A percentile compares a stretch with the other conserved stretches of the same genome.
phyloP scores from a whole-genome alignment of 805 yeast species.

The Helenozyma rhizophorensis region DNA sequence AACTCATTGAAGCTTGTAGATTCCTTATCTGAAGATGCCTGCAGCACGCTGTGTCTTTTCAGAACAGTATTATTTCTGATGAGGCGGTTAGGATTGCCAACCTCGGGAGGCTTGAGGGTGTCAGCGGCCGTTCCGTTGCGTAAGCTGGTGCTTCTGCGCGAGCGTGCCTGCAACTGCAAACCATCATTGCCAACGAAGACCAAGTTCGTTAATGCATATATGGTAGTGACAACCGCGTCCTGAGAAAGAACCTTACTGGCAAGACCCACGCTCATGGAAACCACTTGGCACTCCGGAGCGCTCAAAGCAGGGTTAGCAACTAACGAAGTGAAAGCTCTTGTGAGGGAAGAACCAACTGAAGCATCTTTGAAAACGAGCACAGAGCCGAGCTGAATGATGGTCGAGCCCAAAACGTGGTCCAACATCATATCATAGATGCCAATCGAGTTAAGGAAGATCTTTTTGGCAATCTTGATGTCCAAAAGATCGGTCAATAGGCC shows the following conservation, averaged over 20 bases:
- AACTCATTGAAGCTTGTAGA: slow-evolving; percentile 21
- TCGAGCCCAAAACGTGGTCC: slow-evolving; percentile 47
- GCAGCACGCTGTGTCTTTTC: slow-evolving; percentile 4
- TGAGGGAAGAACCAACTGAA: slow-evolving; percentile 32
- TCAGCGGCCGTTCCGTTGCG: slow-evolving; percentile 13
- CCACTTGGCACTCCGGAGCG: slow-evolving; percentile 42
- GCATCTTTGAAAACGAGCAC: slow-evolving; percentile 44
- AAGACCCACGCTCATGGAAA: slow-evolving; percentile 57
- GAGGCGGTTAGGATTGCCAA: slow-evolving; percentile 9
- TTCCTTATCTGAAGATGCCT: slow-evolving; percentile 1
- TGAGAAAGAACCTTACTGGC: slow-evolving; percentile 69
- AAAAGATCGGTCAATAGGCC: slow-evolving; percentile 47
- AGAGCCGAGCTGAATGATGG: slow-evolving; percentile 54
- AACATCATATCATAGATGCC: slow-evolving; percentile 49
- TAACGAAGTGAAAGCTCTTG: slow-evolving; percentile 46
- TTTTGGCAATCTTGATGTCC: slow-evolving; percentile 39
- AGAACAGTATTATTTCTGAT: slow-evolving; percentile 9
- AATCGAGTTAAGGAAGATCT: slow-evolving; percentile 48
- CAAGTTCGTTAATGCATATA: slow-evolving; percentile 77
- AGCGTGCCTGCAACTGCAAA: slow-evolving; percentile 23
- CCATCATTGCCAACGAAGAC: slow-evolving; percentile 51
- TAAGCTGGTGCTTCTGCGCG: slow-evolving; percentile 28
- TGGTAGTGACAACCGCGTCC: slow-evolving; percentile 76
- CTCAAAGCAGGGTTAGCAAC: slow-evolving; percentile 53
- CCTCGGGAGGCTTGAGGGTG: slow-evolving; percentile 1